A percentile compares a stretch with the other conserved stretches of the same genome.
phyloP scores from a whole-genome alignment of 169 alveolate genomes.

The Plasmodium knowlesi region DNA sequence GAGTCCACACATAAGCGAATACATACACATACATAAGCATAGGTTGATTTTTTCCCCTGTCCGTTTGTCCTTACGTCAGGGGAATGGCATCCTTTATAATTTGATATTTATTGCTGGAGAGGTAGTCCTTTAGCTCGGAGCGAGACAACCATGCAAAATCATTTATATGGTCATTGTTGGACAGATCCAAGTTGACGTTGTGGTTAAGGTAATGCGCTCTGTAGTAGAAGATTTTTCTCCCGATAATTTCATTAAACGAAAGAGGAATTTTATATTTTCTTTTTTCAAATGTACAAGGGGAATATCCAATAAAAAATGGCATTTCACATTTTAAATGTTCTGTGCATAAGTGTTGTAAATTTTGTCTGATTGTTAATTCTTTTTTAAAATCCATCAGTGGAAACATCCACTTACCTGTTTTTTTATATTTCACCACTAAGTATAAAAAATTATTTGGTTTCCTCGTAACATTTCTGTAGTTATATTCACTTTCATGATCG shows the following conservation, averaged over 20 bases:
- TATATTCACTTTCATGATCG: slow-evolving; percentile 29
- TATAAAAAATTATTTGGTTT: slow-evolving; percentile 78
- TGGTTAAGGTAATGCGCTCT: slow-evolving; percentile 80
- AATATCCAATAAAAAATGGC: slow-evolving; percentile 82
- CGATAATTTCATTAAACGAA: slow-evolving; percentile 58
- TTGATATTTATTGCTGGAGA: slow-evolving; percentile 26
- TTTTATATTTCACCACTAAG: slow-evolving; percentile 78
- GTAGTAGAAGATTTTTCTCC: slow-evolving; percentile 82
- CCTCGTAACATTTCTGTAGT: slow-evolving; percentile 76
- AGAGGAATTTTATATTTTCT: slow-evolving; percentile 66
- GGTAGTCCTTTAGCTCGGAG: slow-evolving; percentile 74
- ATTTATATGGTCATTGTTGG: slow-evolving; percentile 54
- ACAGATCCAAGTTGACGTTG: slow-evolving; percentile 31
- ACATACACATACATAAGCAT: background rate
- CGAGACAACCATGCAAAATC: slow-evolving; percentile 85
- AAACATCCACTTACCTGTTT: slow-evolving; percentile 77
- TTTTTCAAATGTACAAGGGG: slow-evolving; percentile 78
- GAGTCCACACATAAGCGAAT: background rate
- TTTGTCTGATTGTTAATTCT: slow-evolving; percentile 78
- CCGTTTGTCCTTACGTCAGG: slow-evolving; percentile 8
- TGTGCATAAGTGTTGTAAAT: slow-evolving; percentile 78
- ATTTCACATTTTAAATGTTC: slow-evolving; percentile 78
- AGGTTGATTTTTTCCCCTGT: background rate
- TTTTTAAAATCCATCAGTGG: slow-evolving; percentile 81
- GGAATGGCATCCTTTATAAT: slow-evolving; percentile 64